Conservation (phyloP, 2,329 filamentous ascomycete genomes). For the Xylaria sp. region DNA sequence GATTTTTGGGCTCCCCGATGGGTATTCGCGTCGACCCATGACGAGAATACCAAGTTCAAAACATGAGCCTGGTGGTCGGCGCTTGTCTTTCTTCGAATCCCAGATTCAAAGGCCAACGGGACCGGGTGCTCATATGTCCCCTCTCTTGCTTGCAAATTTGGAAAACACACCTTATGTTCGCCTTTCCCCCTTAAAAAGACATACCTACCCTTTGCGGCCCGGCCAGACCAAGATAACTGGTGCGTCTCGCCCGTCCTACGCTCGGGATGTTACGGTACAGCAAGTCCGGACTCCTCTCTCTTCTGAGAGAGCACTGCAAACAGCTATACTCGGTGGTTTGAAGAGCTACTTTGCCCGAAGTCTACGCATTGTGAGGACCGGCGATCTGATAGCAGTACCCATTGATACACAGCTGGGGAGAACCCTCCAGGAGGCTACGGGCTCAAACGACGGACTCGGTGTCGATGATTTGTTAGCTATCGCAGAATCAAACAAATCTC, state of each 20-base stretch:
- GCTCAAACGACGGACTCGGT: conserved; percentile 62
- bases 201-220: conserved; percentile 55
- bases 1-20: conserved; percentile 87
- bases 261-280: conserved; percentile 80
- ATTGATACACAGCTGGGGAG: conserved; percentile 86
- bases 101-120: conserved; percentile 66
- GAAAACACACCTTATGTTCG: conserved; percentile 79
- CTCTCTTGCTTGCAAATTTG: conserved; percentile 85
- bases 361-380: conserved; percentile 80
- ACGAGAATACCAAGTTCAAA: conserved; percentile 64
- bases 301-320: conserved; percentile 83
- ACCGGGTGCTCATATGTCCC: conserved; percentile 76
- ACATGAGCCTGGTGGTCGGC: conserved; percentile 53
- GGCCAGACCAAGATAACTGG: conserved; percentile 62
- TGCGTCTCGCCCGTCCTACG: conserved; percentile 62
- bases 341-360: conserved; percentile 88
- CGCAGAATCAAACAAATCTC: conserved; percentile 52
- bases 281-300: conserved; percentile 90
- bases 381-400: conserved; percentile 86
- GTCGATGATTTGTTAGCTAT: conserved; percentile 73
- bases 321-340: conserved; percentile 81
- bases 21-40: conserved; percentile 65
- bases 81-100: conserved; percentile 69
- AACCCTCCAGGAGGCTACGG: conserved; percentile 75
- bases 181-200: conserved; percentile 70